A percentile compares a stretch with the other conserved stretches of the same genome.
These are phyloP conservation scores for Acer yangbiense DNA, from an alignment of 345 rosid genomes.

Conservation along the genomic window DNA sequence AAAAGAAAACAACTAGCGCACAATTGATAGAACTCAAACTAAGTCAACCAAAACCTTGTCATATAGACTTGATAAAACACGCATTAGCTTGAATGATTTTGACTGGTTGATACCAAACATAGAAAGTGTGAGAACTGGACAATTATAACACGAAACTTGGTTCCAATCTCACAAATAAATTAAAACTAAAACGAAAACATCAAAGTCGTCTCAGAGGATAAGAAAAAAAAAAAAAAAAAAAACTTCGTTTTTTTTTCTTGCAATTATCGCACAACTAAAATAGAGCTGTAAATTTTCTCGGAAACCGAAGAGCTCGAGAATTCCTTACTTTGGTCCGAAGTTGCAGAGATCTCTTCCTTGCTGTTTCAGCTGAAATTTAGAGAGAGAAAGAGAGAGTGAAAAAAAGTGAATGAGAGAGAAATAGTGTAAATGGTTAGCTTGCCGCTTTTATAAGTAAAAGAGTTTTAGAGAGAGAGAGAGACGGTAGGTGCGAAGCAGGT, in stretches of 20 bases:
- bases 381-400: conserved; percentile 14
- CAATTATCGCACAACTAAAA: too few relatives aligned
- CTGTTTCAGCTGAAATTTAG: conserved; percentile 22
- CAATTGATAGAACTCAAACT: not conserved
- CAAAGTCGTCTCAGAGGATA: too few relatives aligned
- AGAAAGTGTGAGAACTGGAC: too few relatives aligned
- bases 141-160: too few relatives aligned
- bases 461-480: not conserved
- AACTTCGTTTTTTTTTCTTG: too few relatives aligned
- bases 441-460: conserved; percentile 53
- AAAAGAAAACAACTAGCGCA: not conserved
- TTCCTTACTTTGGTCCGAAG: conserved; percentile 57
- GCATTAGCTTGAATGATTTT: conserved; percentile 22
- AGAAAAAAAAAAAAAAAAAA: too few relatives aligned
- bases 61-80: not conserved
- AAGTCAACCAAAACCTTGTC: not conserved
- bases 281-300: not conserved
- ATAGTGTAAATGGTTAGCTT: conserved; percentile 32
- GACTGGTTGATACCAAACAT: conserved; percentile 17
- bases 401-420: not conserved
- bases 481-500: conserved; percentile 15
- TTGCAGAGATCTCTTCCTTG: conserved; percentile 57
- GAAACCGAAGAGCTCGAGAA: conserved; percentile 15
- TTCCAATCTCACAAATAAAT: too few relatives aligned
- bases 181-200: too few relatives aligned